phyloP scores from a whole-genome alignment of 805 yeast species.

The Wickerhamiella lipophila region DNA sequence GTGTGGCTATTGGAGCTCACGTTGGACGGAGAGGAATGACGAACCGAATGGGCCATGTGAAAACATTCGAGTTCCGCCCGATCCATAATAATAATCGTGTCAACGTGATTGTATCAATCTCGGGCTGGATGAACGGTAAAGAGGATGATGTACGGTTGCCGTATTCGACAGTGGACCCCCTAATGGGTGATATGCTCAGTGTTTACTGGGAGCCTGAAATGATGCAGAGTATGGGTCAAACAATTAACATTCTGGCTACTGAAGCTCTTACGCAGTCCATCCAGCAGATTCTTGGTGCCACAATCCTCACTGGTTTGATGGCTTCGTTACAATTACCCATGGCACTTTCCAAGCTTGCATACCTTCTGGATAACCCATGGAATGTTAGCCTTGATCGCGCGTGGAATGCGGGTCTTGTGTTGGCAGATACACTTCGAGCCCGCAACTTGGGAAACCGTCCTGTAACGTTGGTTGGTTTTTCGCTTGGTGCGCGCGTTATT shows the following conservation, averaged over 20 bases:
- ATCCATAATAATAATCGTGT: conserved; percentile 82
- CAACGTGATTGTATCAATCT: conserved; percentile 72
- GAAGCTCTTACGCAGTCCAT: conserved; percentile 87
- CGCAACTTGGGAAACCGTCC: conserved; percentile 89
- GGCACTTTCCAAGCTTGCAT: conserved; percentile 78
- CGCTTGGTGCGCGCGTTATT: conserved; percentile 84
- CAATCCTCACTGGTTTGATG: conserved; percentile 80
- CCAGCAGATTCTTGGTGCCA: conserved; percentile 89
- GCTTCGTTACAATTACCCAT: conserved; percentile 86
- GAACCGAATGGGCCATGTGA: conserved; percentile 77
- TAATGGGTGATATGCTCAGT: conserved; percentile 91
- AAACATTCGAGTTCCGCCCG: conserved; percentile 88
- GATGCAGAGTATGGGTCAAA: conserved; percentile 91
- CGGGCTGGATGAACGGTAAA: conserved; percentile 96
- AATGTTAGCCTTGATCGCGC: conserved; percentile 93
- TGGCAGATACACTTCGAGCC: conserved; percentile 81
- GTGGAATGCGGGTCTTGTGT: conserved; percentile 83
- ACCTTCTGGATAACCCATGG: conserved; percentile 93
- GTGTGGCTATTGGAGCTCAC: conserved; percentile 79
- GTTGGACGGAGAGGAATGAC: conserved; percentile 81
- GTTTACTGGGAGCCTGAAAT: conserved; percentile 96
- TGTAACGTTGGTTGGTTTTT: conserved; percentile 81
- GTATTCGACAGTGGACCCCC: conserved; percentile 91
- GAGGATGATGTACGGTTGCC: conserved; percentile 94
- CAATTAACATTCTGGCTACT: conserved; percentile 82